Conservation (phyloP, 2,329 filamentous ascomycete genomes). For the Ophiocordyceps robertsii region DNA sequence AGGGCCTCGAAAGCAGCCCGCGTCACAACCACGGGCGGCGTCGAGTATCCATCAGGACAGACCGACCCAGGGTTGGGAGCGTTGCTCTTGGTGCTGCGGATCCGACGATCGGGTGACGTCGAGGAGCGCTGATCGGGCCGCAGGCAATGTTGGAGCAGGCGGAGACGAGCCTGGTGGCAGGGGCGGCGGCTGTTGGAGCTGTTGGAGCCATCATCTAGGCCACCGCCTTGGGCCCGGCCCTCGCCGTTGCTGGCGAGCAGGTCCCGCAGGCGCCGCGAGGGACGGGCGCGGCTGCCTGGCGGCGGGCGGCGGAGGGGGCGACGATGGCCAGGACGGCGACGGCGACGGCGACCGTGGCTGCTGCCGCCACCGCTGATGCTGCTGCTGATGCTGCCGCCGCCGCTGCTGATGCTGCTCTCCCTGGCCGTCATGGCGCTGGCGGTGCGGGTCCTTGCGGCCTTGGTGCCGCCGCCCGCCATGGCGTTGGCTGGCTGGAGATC, state of each 20-base stretch:
- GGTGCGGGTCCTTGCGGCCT: too few species aligned
- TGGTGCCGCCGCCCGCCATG: too few species aligned
- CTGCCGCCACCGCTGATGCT: too few species aligned
- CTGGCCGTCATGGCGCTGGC: too few species aligned
- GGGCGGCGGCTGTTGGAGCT: too few species aligned
- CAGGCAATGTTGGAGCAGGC: slow-evolving; percentile 1
- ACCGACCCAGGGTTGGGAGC: not conserved
- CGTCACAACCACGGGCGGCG: slow-evolving; percentile 18
- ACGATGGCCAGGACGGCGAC: not conserved
- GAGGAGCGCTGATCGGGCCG: not conserved
- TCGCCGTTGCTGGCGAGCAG: slow-evolving; percentile 1
- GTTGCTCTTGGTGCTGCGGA: not conserved
- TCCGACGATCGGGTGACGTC: slow-evolving; percentile 4
- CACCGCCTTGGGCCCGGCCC: slow-evolving; percentile 1
- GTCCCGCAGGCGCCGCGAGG: not conserved
- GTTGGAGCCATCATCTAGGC: not conserved
- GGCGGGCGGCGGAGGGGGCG: not conserved
- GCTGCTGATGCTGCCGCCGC: too few species aligned
- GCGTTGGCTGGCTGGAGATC: too few species aligned
- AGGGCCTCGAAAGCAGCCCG: slow-evolving; percentile 34
- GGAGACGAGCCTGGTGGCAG: not conserved
- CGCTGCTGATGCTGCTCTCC: too few species aligned
- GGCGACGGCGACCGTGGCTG: too few species aligned
- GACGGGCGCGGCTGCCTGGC: not conserved
- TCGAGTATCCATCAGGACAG: not conserved